A percentile compares a stretch with the other conserved stretches of the same genome.
These are phyloP conservation scores for Exobasidium rhododendri DNA, from an alignment of 1,284 basidiomycete species.

Conservation along the genomic window DNA sequence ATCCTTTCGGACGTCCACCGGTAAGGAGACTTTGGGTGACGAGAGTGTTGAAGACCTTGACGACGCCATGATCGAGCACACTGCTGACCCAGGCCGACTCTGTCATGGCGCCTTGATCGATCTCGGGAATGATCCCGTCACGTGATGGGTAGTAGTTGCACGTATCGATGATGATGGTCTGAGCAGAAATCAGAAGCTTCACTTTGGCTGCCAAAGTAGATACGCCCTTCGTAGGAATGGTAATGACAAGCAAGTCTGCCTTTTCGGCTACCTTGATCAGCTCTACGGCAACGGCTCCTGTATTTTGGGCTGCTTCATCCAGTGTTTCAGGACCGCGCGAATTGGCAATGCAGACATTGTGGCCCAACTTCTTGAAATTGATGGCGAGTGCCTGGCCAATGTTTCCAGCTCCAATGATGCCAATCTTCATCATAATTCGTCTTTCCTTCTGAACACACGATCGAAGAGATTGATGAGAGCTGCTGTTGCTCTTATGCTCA, in stretches of 20 bases:
- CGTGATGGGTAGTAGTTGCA: not conserved
- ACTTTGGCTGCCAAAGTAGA: not conserved
- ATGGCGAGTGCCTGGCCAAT: not conserved
- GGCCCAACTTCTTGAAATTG: not conserved
- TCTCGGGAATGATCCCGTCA: not conserved
- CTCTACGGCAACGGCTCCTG: not conserved
- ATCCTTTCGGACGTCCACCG: not conserved
- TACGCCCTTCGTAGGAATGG: not conserved
- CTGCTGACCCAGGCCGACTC: conserved; percentile 3
- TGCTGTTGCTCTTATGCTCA: no score
- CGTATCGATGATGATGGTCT: not conserved
- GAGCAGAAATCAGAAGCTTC: not conserved
- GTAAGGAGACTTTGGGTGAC: not conserved
- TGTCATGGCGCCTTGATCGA: not conserved
- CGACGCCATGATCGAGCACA: not conserved
- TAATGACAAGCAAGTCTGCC: not conserved
- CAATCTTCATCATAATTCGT: not conserved
- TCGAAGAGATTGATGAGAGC: no score
- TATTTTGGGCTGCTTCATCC: not conserved
- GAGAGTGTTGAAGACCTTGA: conserved; percentile 2
- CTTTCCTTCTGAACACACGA: no score
- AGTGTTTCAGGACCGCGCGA: not conserved
- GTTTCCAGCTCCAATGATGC: conserved; percentile 2
- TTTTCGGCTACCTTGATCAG: not conserved
- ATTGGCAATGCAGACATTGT: not conserved